Conservation (phyloP, 2,329 filamentous ascomycete genomes). For the Atkinsonella texensis region DNA sequence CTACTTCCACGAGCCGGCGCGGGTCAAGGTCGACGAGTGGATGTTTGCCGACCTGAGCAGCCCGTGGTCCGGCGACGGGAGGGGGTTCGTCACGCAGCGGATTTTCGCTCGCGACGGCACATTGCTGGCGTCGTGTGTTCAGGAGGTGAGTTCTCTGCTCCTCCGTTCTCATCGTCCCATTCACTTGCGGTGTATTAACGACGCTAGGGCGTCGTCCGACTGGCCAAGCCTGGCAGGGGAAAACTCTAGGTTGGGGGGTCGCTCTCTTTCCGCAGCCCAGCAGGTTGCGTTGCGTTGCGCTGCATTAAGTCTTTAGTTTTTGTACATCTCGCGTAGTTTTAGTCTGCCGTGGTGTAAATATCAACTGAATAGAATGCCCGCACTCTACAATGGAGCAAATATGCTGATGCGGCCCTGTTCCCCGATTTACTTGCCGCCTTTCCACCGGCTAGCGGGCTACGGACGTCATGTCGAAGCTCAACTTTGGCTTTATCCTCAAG, state of each 20-base stretch:
- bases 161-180: background rate
- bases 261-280: too few species aligned
- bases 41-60: constrained; percentile 71
- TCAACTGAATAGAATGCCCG: too few species aligned
- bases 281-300: too few species aligned
- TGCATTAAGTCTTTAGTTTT: too few species aligned
- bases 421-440: too few species aligned
- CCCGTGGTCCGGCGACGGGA: constrained; percentile 67
- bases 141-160: constrained; percentile 46
- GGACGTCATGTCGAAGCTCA: too few species aligned
- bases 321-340: too few species aligned
- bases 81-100: constrained; percentile 63
- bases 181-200: background rate
- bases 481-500: too few species aligned
- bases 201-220: constrained; percentile 5
- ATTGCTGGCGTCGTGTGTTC: constrained; percentile 66
- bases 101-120: constrained; percentile 61
- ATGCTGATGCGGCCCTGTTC: too few species aligned
- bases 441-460: too few species aligned
- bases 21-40: constrained; percentile 57
- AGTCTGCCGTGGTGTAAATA: too few species aligned
- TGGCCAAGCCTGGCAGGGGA: background rate
- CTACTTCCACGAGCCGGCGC: constrained; percentile 51
- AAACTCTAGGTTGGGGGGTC: background rate
- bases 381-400: too few species aligned